Base-by-base conservation (phyloP, 345 rosid genomes). In the Lumnitzera littorea region DNA sequence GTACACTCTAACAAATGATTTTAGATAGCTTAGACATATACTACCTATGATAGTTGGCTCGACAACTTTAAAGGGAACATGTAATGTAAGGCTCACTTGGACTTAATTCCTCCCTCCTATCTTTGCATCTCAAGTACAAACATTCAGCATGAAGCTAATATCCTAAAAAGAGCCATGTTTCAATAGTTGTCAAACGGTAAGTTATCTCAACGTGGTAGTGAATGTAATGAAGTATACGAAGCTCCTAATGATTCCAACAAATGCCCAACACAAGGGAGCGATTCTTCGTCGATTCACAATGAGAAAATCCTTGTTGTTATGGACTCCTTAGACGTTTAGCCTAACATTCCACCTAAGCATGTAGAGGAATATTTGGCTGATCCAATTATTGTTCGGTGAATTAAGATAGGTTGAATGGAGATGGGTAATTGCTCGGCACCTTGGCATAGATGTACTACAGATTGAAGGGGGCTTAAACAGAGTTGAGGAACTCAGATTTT, bases 51-150 rank as follows among this genome's bases (percentile, higher is more conserved):
- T 20, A 20, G 20, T 20, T 20, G 20, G 20, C 20, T 20, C 20
- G 20, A 20, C 20, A 20, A 20, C 20, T 62, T 53, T 67, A 70
- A 51, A 60, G 43, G 51, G 62, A 55, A 3, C 69, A 56, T 62
- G 67, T 62, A 27, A 61, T 66, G 10, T 76, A 72, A 52, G 76
- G 70, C 20, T 68, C 71, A 54, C 20, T 56, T 50, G 77, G 71
- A 49, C 61, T 82, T 52, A 76, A 57, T 76, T 80, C 82, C 49
- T 76, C 83, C 24, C 83, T 86, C 53, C 65, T 77, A 27, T 75
- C 71, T 5, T 82, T 76, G 61, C 80, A 11, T 75, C 85, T 11
- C 85, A 2, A 78, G 53, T 24, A 55, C 57, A 36, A 55, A 65
- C 62, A 50, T 69, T 9, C 62, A 62, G 12, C 60, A 55, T 9